Conservation (phyloP, 352 stramenopile species). For the Globisporangium nunn region DNA sequence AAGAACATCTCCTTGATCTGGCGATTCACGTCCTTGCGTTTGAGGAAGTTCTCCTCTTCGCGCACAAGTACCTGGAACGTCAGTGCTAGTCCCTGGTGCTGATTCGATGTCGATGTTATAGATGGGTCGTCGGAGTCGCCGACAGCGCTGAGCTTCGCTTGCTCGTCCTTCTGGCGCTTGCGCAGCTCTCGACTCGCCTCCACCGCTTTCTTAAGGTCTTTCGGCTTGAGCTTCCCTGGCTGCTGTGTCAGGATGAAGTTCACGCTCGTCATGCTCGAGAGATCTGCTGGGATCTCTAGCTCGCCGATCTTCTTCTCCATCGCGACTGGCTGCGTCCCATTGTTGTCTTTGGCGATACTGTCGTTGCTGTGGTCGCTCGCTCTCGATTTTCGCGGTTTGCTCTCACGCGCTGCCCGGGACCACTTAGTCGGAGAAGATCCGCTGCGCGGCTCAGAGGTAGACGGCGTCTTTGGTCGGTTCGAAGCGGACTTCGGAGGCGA, state of each 20-base stretch:
- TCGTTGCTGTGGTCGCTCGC: background rate
- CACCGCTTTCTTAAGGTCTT: conserved; percentile 87
- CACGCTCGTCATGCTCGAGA: conserved; percentile 55
- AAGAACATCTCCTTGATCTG: conserved; percentile 82
- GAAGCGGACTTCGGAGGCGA: background rate
- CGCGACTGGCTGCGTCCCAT: background rate
- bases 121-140: conserved; percentile 3
- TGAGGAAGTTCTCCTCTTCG: conserved; percentile 37
- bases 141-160: conserved; percentile 29
- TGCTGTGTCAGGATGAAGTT: conserved; percentile 88
- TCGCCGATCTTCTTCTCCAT: conserved; percentile 36
- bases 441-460: background rate
- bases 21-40: conserved; percentile 30
- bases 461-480: background rate
- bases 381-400: background rate
- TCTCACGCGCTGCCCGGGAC: background rate
- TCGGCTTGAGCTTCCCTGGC: conserved; percentile 83
- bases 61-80: conserved; percentile 46
- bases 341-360: background rate
- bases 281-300: conserved; percentile 55
- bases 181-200: conserved; percentile 61
- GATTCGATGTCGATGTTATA: background rate
- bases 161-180: conserved; percentile 57
- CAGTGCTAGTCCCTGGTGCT: conserved; percentile 16
- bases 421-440: background rate